Conservation (phyloP, 495 filamentous ascomycete species). For the Neurospora sp. region DNA sequence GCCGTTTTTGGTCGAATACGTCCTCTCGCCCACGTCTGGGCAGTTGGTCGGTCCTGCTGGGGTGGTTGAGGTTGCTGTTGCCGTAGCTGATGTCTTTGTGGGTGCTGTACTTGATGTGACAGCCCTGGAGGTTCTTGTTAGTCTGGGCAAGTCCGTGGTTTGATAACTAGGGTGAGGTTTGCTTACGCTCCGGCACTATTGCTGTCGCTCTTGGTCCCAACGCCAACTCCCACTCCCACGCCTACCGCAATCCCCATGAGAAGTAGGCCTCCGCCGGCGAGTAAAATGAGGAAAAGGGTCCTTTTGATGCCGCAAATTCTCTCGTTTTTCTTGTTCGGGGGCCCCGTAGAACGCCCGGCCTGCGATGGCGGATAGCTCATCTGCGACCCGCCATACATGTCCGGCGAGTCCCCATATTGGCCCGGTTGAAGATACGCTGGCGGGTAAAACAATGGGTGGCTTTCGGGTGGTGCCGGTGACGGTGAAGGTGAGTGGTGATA, state of each 20-base stretch:
- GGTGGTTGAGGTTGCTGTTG: background rate
- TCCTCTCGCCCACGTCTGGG: conserved; percentile 1
- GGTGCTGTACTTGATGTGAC: background rate
- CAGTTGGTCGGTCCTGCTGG: conserved; percentile 1
- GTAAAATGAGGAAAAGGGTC: conserved; percentile 4
- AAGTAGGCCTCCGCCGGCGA: conserved; percentile 4
- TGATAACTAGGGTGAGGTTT: background rate
- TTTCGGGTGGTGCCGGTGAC: background rate
- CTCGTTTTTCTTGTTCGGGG: background rate
- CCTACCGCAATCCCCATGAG: conserved; percentile 12
- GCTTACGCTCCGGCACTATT: background rate
- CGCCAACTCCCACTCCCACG: conserved; percentile 12
- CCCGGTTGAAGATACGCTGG: background rate
- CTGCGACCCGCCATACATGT: background rate
- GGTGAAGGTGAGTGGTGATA: background rate
- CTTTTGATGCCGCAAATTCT: conserved; percentile 8
- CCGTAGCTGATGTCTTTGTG: background rate
- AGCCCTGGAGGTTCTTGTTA: background rate
- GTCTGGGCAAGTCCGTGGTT: background rate
- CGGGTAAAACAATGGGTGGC: background rate
- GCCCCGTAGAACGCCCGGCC: background rate
- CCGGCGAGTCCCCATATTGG: background rate
- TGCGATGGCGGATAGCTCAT: background rate
- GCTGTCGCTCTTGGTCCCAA: conserved; percentile 1
- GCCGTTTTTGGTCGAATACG: conserved; percentile 3